Evolutionary conservation across 2,329 filamentous ascomycete species (phyloP).

Genomic region (Helicocarpus griseus): DNA sequence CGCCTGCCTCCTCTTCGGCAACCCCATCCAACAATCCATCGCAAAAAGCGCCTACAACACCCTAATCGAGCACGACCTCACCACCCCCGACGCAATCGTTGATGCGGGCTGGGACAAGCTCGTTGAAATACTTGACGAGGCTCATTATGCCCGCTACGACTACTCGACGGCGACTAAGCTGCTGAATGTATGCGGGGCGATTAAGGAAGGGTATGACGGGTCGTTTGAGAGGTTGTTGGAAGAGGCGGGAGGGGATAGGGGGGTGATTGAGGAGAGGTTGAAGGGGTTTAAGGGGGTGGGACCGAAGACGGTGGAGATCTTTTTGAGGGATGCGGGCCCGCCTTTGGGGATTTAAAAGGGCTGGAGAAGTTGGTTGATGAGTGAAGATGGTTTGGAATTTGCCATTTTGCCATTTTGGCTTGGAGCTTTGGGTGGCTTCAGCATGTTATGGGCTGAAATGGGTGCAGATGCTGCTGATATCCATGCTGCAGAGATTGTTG

Average conservation of each 20-base stretch:
- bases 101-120: slow-evolving; percentile 13
- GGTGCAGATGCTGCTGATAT: too few species aligned
- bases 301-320: slow-evolving; percentile 10
- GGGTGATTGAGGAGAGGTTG: slow-evolving; percentile 2
- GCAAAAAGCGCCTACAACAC: slow-evolving; percentile 10
- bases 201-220: slow-evolving; percentile 8
- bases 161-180: slow-evolving; percentile 12
- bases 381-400: background rate
- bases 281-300: slow-evolving; percentile 8
- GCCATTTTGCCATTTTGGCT: too few species aligned
- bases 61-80: slow-evolving; percentile 8
- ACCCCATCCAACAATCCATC: slow-evolving; percentile 13
- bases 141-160: slow-evolving; percentile 13
- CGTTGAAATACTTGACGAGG: slow-evolving; percentile 13
- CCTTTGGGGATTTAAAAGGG: background rate
- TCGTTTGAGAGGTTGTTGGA: slow-evolving; percentile 9
- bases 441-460: too few species aligned
- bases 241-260: background rate
- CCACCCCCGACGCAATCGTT: slow-evolving; percentile 10
- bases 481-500: too few species aligned
- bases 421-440: too few species aligned
- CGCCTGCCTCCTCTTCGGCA: slow-evolving; percentile 13
- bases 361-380: background rate
- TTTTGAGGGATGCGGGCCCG: slow-evolving; percentile 8
- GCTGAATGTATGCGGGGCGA: slow-evolving; percentile 8